Percentiles rank a stretch among this genome's conserved stretches.
Conservation (phyloP, 768 basidiomycete genomes). For the Inosperma sp. region DNA sequence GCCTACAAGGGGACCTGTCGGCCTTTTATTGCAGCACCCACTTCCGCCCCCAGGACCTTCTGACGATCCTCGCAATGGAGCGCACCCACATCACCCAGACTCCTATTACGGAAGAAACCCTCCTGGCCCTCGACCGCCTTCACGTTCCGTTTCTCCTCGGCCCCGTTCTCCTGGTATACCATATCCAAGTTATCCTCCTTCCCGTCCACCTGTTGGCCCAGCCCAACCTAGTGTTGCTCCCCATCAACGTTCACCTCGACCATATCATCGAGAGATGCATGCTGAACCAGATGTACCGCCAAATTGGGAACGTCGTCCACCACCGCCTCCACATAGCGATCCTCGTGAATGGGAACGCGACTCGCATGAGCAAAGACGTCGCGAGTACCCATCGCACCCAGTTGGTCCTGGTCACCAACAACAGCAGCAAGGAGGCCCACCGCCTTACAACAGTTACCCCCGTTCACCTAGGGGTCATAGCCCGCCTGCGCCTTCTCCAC, state of each 20-base stretch:
- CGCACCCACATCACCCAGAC: conserved; percentile 48
- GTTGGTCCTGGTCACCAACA: no score
- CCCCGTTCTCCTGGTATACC: conserved; percentile 51
- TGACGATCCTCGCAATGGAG: conserved; percentile 48
- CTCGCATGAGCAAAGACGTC: conserved; percentile 39
- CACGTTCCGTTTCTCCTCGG: conserved; percentile 61
- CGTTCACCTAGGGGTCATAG: conserved; percentile 43
- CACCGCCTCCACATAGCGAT: no score
- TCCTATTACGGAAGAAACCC: conserved; percentile 54
- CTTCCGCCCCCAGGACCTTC: conserved; percentile 53
- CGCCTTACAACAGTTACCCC: conserved; percentile 41
- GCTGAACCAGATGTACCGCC: conserved; percentile 53
- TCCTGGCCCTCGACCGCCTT: conserved; percentile 42
- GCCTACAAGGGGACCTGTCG: conserved; percentile 35
- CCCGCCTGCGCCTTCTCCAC: conserved; percentile 60
- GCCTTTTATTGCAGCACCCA: conserved; percentile 60
- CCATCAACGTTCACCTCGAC: conserved; percentile 57
- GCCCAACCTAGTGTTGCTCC: conserved; percentile 41
- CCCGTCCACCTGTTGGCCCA: conserved; percentile 48
- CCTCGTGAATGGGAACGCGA: conserved; percentile 49
- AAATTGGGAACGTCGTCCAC: conserved; percentile 60
- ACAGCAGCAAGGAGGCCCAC: conserved; percentile 21
- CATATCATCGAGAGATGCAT: conserved; percentile 53
- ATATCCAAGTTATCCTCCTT: conserved; percentile 45
- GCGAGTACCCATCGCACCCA: conserved; percentile 40